These are phyloP conservation scores for Tricholoma matsutake DNA, from an alignment of 768 basidiomycete species.

Conservation along the genomic window DNA sequence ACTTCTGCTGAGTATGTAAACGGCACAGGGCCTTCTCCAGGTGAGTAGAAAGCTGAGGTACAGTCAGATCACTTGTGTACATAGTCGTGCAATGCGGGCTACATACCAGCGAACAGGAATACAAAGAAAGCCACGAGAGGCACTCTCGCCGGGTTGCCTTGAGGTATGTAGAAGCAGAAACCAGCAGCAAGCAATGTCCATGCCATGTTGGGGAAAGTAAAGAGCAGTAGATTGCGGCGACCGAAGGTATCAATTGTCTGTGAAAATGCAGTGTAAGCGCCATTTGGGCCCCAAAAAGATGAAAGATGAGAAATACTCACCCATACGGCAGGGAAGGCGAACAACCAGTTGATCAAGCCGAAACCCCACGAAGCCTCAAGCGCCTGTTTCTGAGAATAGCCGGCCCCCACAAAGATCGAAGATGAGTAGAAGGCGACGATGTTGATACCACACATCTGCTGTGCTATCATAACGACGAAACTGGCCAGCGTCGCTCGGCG, in stretches of 20 bases:
- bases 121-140: constrained; percentile 42
- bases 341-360: constrained; percentile 62
- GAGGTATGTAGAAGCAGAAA: constrained; percentile 59
- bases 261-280: neutral
- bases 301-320: constrained; percentile 29
- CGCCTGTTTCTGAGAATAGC: constrained; percentile 51
- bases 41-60: constrained; percentile 62
- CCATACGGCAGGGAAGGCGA: constrained; percentile 65
- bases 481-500: constrained; percentile 49
- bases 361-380: constrained; percentile 67
- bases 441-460: constrained; percentile 85
- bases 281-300: constrained; percentile 7
- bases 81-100: neutral
- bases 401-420: constrained; percentile 63
- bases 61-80: neutral
- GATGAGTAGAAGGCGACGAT: constrained; percentile 80
- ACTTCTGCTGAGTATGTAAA: constrained; percentile 91
- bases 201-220: constrained; percentile 82
- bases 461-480: constrained; percentile 62
- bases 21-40: constrained; percentile 88
- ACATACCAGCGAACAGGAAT: constrained; percentile 41
- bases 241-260: constrained; percentile 73
- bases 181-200: constrained; percentile 73
- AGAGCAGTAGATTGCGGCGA: constrained; percentile 69
- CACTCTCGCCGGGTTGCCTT: constrained; percentile 33